A percentile compares a stretch with the other conserved stretches of the same genome.
Conservation (phyloP, 768 basidiomycete genomes). For the Boletus sp. region DNA sequence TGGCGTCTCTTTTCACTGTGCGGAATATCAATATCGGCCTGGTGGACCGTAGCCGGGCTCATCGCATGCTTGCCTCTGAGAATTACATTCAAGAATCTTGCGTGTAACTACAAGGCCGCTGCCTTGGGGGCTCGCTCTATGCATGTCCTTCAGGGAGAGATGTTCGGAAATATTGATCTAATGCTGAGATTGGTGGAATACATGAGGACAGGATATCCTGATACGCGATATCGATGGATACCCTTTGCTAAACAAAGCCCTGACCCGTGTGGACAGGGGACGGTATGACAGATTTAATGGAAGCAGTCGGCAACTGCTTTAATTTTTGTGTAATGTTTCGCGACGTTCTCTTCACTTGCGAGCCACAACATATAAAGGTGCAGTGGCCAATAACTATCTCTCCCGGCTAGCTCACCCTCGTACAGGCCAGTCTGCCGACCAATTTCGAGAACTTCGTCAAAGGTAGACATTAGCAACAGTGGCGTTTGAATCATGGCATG, state of each 20-base stretch:
- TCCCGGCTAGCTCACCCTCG: background rate
- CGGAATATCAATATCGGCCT: constrained; percentile 34
- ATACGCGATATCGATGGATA: constrained; percentile 30
- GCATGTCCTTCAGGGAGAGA: constrained; percentile 37
- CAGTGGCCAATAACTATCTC: background rate
- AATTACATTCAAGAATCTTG: constrained; percentile 28
- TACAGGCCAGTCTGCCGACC: constrained; percentile 46
- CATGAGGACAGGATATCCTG: constrained; percentile 48
- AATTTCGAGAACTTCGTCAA: constrained; percentile 61
- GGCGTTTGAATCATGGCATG: background rate
- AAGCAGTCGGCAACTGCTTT: constrained; percentile 40
- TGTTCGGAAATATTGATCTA: constrained; percentile 47
- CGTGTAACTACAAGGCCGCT: constrained; percentile 38
- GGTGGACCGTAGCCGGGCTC: constrained; percentile 35
- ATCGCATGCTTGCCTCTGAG: constrained; percentile 35
- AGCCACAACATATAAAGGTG: constrained; percentile 55
- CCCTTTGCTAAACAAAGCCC: background rate
- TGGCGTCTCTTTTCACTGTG: constrained; percentile 11
- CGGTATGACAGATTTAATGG: constrained; percentile 36
- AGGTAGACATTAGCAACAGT: constrained; percentile 34
- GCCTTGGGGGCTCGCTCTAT: constrained; percentile 46
- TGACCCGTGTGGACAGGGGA: constrained; percentile 37
- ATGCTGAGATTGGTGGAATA: constrained; percentile 35
- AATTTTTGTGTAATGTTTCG: constrained; percentile 48
- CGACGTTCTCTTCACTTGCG: constrained; percentile 45